A percentile compares a stretch with the other conserved stretches of the same genome.
Conservation (phyloP, 2,329 filamentous ascomycete species). For the Colletotrichum shisoi region DNA sequence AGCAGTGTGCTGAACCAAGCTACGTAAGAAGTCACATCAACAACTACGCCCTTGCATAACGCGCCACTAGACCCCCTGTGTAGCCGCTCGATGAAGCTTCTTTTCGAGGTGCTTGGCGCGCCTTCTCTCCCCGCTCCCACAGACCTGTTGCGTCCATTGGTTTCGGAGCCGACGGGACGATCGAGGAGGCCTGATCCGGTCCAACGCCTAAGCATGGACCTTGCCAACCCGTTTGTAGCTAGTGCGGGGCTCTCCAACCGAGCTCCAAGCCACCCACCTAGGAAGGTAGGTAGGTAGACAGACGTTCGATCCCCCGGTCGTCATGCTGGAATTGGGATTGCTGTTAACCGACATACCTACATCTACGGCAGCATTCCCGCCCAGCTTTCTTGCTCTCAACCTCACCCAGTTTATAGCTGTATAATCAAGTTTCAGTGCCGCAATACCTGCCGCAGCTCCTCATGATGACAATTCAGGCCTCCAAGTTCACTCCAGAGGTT, state of each 20-base stretch:
- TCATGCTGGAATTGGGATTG: constrained; percentile 10
- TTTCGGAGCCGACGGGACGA: constrained; percentile 25
- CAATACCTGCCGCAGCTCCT: constrained; percentile 8
- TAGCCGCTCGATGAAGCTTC: constrained; percentile 16
- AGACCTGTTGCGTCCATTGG: constrained; percentile 5
- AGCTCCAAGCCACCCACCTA: constrained; percentile 26
- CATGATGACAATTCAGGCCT: constrained; percentile 73
- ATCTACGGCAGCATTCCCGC: constrained; percentile 19
- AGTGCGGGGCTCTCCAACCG: constrained; percentile 37
- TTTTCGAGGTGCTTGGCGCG: background rate
- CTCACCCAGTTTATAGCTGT: background rate
- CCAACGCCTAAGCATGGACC: constrained; percentile 15
- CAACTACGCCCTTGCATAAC: background rate
- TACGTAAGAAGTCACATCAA: background rate
- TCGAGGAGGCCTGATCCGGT: constrained; percentile 22
- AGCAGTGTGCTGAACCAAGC: no score
- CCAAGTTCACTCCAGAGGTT: constrained; percentile 78
- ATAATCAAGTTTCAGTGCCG: background rate
- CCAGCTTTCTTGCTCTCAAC: background rate
- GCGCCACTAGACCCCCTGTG: background rate
- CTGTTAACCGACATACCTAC: constrained; percentile 23
- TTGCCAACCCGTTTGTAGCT: constrained; percentile 34
- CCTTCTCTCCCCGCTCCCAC: background rate
- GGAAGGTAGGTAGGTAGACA: background rate
- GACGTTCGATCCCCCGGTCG: constrained; percentile 3